Evolutionary conservation across 2,329 filamentous ascomycete species (phyloP).

Genomic region (Sporothrix brunneoviolacea): DNA sequence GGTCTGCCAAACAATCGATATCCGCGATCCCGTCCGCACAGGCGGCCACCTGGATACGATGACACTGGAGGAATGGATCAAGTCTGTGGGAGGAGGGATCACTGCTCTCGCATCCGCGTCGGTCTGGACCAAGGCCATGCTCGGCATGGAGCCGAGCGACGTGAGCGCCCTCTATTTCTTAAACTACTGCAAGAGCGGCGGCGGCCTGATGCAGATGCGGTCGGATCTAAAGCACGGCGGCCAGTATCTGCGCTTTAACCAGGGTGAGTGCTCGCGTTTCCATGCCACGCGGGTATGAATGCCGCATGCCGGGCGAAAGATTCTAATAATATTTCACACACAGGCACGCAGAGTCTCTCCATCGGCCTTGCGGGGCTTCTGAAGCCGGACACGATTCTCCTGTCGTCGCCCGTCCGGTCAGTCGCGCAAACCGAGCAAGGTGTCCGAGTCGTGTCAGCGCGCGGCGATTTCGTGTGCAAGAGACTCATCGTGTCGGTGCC

Average conservation of each 20-base stretch:
- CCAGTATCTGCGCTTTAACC: slow-evolving; percentile 42
- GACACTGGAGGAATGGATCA: slow-evolving; percentile 10
- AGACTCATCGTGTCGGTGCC: slow-evolving; percentile 16
- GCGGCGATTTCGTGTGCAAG: slow-evolving; percentile 6
- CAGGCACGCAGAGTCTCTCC: slow-evolving; percentile 32
- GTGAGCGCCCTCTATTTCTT: slow-evolving; percentile 48
- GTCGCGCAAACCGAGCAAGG: slow-evolving; percentile 2
- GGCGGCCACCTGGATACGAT: slow-evolving; percentile 8
- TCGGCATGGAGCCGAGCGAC: slow-evolving; percentile 43
- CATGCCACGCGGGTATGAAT: too few relatives aligned
- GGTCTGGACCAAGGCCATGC: slow-evolving; percentile 21
- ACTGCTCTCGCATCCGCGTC: slow-evolving; percentile 7
- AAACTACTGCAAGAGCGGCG: slow-evolving; percentile 47
- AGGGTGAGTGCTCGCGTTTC: too few relatives aligned
- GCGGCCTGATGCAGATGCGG: slow-evolving; percentile 45
- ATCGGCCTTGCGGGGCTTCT: slow-evolving; percentile 4
- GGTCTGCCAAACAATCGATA: slow-evolving; percentile 15
- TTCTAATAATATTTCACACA: background rate
- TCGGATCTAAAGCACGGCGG: slow-evolving; percentile 47
- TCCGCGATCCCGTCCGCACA: slow-evolving; percentile 8
- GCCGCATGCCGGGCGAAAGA: too few relatives aligned
- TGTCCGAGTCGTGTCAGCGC: background rate
- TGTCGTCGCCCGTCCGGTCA: slow-evolving; percentile 7
- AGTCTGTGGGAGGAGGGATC: background rate
- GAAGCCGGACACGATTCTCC: background rate